phyloP scores from a whole-genome alignment of 768 basidiomycete species.

The Lactifluus pinguis region DNA sequence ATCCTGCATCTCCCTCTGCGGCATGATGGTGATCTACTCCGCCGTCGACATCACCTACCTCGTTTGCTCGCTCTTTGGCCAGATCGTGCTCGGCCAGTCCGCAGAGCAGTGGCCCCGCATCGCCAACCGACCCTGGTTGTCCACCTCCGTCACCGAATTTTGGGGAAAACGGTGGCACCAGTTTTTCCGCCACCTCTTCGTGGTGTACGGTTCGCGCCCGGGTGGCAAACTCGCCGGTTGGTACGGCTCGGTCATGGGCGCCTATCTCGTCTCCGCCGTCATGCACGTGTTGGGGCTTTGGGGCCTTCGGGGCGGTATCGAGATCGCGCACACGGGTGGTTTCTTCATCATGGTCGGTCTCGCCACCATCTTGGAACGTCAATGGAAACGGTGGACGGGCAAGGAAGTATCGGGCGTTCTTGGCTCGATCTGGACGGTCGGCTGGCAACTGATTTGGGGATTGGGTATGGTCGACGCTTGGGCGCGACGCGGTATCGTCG shows the following conservation, averaged over 20 bases:
- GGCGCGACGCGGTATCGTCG: constrained; percentile 14
- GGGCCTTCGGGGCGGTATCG: constrained; percentile 51
- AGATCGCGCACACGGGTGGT: constrained; percentile 35
- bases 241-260: constrained; percentile 43
- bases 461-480: constrained; percentile 15
- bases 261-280: constrained; percentile 49
- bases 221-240: constrained; percentile 38
- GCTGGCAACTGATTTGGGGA: constrained; percentile 41
- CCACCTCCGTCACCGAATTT: constrained; percentile 33
- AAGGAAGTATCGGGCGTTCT: constrained; percentile 36
- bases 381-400: constrained; percentile 39
- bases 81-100: constrained; percentile 27
- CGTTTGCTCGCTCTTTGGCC: constrained; percentile 21
- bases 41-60: constrained; percentile 22
- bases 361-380: constrained; percentile 41
- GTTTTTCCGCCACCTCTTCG: constrained; percentile 27
- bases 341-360: constrained; percentile 55
- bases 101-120: constrained; percentile 30
- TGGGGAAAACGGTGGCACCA: constrained; percentile 37
- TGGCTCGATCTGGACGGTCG: constrained; percentile 45
- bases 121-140: constrained; percentile 29
- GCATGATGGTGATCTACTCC: constrained; percentile 15
- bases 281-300: constrained; percentile 52
- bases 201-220: constrained; percentile 27
- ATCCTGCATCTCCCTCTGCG: constrained; percentile 3